Evolutionary conservation across 1,284 basidiomycete genomes (phyloP).

Genomic region (Dichomitus squalens): DNA sequence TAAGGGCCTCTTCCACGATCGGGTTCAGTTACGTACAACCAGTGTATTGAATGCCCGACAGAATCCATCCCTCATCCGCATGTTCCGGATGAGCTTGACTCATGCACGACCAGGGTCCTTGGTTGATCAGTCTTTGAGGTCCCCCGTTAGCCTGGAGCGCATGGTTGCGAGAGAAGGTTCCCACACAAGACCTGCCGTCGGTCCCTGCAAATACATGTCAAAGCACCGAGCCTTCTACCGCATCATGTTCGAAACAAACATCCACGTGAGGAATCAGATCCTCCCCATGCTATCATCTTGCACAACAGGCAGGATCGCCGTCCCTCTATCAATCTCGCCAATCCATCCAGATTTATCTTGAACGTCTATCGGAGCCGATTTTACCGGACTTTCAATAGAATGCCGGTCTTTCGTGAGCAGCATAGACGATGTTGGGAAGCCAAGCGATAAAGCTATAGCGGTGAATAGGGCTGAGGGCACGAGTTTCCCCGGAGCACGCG

Average conservation of each 20-base stretch:
- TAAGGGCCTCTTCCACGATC: not conserved
- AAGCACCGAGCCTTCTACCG: not conserved
- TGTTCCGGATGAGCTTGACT: not conserved
- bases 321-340: conserved; percentile 1
- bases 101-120: conserved; percentile 2
- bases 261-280: not conserved
- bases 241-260: not conserved
- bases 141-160: not conserved
- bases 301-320: not conserved
- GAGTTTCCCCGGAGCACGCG: too few relatives aligned
- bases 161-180: not conserved
- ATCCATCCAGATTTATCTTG: not conserved
- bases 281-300: not conserved
- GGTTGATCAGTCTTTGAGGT: not conserved
- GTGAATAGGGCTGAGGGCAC: not conserved
- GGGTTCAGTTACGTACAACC: conserved; percentile 16
- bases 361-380: not conserved
- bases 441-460: not conserved
- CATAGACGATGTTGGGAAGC: not conserved
- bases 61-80: conserved; percentile 1
- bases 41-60: conserved; percentile 7
- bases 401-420: not conserved
- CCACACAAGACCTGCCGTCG: not conserved
- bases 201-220: conserved; percentile 2
- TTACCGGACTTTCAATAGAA: not conserved